Base-by-base conservation (phyloP, 176 grass and related monocot genomes). In the Avena sativa region DNA sequence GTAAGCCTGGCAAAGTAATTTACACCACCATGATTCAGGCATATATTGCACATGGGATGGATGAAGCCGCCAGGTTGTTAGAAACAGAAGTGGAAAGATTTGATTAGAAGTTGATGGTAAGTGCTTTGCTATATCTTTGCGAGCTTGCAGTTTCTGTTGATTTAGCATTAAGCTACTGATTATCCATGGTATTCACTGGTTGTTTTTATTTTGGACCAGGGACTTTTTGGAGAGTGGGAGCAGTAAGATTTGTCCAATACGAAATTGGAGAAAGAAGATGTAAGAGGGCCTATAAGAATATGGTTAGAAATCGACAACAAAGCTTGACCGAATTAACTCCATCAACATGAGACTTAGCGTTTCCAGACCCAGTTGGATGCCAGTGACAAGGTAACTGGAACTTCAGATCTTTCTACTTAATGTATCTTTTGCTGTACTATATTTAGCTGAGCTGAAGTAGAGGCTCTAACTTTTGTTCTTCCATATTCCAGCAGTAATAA, bases 281-380 rank as follows among this genome's bases (percentile, higher is more conserved):
- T 79, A 85, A 63, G 70, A 76, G 26, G 19, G 64, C 25, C 11
- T 28, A 11, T 1, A 0, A 26, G 61, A 61, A 28, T 40, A 67
- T 83, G 21, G 20, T 32, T 68, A 12, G 40, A 66, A 47, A 76
- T 68, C 26, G 21, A 62, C 60, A 64, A 61, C 57, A 62, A n/a
- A 23, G 28, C 44, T 26, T 70, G 50, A 17, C 8, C 48, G 4
- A 81, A 34, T 52, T 65, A 34, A 32, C 7, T 26, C 60, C 60
- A 58, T 64, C 60, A 2, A 38, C 10, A 82, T 16, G 43, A 26
- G 12, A 75, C 21, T 25, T 9, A 15, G 71, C 21, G 4, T 67
- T 20, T 59, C 19, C 14, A 55, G 14, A 85, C 44, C 30, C 64
- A 79, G 20, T 65, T 89, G 19, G 72, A 78, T 72, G 63, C 53